Evolutionary conservation across 2,329 filamentous ascomycete species (phyloP).

Genomic region (Aspergillus latus): DNA sequence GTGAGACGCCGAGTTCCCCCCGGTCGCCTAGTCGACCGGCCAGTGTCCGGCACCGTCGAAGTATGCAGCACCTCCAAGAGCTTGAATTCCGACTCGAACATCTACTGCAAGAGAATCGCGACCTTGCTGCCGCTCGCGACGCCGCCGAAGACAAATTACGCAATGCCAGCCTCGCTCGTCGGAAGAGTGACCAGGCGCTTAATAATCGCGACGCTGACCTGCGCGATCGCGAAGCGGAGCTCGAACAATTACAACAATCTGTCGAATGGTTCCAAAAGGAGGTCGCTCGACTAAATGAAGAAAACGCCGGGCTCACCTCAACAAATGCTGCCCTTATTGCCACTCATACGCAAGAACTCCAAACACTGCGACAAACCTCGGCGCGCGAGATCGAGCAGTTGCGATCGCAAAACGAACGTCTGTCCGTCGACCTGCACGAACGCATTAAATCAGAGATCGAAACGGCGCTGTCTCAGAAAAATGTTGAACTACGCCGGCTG

Average conservation of each 20-base stretch:
- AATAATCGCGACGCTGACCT: slow-evolving; percentile 68
- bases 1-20: slow-evolving; percentile 80
- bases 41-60: slow-evolving; percentile 94
- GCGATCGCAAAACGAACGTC: slow-evolving; percentile 61
- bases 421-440: slow-evolving; percentile 63
- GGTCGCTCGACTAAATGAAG: slow-evolving; percentile 73
- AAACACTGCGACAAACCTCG: slow-evolving; percentile 63
- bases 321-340: slow-evolving; percentile 74
- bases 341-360: slow-evolving; percentile 70
- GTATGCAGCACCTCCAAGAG: slow-evolving; percentile 89
- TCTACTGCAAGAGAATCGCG: slow-evolving; percentile 78
- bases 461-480: slow-evolving; percentile 72
- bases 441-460: slow-evolving; percentile 63
- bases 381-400: slow-evolving; percentile 68
- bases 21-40: slow-evolving; percentile 90
- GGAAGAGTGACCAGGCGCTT: slow-evolving; percentile 57
- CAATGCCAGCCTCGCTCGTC: slow-evolving; percentile 54
- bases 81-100: slow-evolving; percentile 84
- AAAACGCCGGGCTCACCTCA: slow-evolving; percentile 75
- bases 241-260: slow-evolving; percentile 75
- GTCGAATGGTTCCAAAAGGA: slow-evolving; percentile 80
- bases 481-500: slow-evolving; percentile 76
- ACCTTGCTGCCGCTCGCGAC: slow-evolving; percentile 70
- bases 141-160: slow-evolving; percentile 66
- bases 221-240: slow-evolving; percentile 81